Conservation (phyloP, 108 stramenopile genomes). For the Cyclotella atomus region DNA sequence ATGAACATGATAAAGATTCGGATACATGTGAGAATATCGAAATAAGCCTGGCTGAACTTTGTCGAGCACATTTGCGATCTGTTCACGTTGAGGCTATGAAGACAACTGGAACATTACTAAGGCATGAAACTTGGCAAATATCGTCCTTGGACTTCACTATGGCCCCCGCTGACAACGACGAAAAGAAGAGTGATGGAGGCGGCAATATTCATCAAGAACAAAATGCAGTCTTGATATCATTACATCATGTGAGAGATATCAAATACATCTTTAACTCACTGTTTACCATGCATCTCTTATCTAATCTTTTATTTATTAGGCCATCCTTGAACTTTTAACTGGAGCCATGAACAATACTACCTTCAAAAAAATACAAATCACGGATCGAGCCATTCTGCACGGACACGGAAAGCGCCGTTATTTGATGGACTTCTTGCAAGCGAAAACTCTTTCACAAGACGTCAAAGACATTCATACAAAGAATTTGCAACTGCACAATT, state of each 20-base stretch:
- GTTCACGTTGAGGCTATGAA: conserved; percentile 85
- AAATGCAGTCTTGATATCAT: neutral
- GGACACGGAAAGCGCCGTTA: conserved; percentile 10
- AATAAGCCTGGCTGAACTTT: conserved; percentile 42
- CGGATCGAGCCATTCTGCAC: neutral
- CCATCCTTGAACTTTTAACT: neutral
- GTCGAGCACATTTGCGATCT: conserved; percentile 57
- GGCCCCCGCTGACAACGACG: neutral
- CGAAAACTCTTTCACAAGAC: neutral
- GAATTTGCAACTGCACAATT: too few species aligned
- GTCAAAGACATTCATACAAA: too few species aligned
- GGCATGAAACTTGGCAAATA: conserved; percentile 69
- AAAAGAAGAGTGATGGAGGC: neutral
- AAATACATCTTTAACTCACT: too few species aligned
- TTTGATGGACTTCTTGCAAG: neutral
- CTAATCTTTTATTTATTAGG: neutral
- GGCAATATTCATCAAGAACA: neutral
- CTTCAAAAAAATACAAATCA: neutral
- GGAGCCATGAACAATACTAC: neutral
- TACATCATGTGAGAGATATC: neutral
- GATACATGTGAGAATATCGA: conserved; percentile 20
- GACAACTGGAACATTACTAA: conserved; percentile 58
- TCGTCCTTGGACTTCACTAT: conserved; percentile 29
- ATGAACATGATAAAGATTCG: conserved; percentile 17
- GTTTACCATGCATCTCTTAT: too few species aligned